Evolutionary conservation across 768 basidiomycete genomes (phyloP).

Genomic region (Pleurotus eryngii): DNA sequence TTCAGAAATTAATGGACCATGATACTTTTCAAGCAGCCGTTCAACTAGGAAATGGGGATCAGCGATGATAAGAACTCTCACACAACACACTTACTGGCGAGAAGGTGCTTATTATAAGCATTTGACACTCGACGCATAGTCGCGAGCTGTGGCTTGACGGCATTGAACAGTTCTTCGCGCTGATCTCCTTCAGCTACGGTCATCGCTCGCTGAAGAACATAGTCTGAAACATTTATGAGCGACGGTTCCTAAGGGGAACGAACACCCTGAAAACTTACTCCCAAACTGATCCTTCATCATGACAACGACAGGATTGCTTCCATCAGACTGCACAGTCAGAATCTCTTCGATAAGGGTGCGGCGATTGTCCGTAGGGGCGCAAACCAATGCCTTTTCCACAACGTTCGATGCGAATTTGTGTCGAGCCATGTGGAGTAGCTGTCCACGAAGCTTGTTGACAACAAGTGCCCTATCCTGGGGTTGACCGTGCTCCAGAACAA

Average conservation of each 20-base stretch:
- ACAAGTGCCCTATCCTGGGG: conserved; percentile 66
- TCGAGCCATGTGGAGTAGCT: conserved; percentile 74
- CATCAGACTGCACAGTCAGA: conserved; percentile 60
- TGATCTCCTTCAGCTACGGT: conserved; percentile 69
- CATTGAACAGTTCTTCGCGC: conserved; percentile 57
- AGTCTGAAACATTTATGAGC: conserved; percentile 46
- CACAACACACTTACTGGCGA: conserved; percentile 57
- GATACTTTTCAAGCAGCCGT: conserved; percentile 57
- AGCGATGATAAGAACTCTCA: neutral
- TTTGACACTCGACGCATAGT: conserved; percentile 71
- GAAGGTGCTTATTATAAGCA: conserved; percentile 76
- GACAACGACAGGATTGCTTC: conserved; percentile 64
- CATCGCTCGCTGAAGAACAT: conserved; percentile 81
- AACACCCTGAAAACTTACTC: conserved; percentile 47
- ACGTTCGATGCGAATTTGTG: conserved; percentile 98
- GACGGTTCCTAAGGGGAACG: neutral
- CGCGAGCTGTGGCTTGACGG: conserved; percentile 64
- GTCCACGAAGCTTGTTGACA: conserved; percentile 67
- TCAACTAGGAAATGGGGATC: conserved; percentile 47
- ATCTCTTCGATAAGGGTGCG: conserved; percentile 78
- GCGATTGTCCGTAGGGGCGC: conserved; percentile 61
- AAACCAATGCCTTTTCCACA: conserved; percentile 83
- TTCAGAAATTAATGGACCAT: conserved; percentile 19
- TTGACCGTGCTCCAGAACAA: conserved; percentile 79
- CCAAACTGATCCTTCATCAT: conserved; percentile 89